These are phyloP conservation scores for Tolypocladium ophioglossoides DNA, from an alignment of 2,329 filamentous ascomycete species.

Conservation along the genomic window DNA sequence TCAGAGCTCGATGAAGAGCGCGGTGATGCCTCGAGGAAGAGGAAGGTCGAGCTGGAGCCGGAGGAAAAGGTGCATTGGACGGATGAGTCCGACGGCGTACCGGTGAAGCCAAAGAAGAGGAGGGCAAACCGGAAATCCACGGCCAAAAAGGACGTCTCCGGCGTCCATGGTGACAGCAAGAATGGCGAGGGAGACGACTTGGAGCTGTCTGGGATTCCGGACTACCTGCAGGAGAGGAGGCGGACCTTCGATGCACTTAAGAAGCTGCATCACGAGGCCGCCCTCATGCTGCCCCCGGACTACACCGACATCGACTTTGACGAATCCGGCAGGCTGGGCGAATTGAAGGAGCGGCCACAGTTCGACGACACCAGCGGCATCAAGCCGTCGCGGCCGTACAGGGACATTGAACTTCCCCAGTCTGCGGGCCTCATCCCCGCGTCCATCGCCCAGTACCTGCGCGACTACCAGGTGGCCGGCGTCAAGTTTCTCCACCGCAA, in stretches of 20 bases:
- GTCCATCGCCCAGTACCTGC: slow-evolving; percentile 80
- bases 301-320: slow-evolving; percentile 67
- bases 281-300: slow-evolving; percentile 65
- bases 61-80: slow-evolving; percentile 41
- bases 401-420: slow-evolving; percentile 63
- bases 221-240: slow-evolving; percentile 61
- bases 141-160: slow-evolving; percentile 12
- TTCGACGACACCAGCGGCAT: slow-evolving; percentile 46
- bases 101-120: slow-evolving; percentile 39
- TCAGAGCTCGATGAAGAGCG: slow-evolving; percentile 10
- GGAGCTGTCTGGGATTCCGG: slow-evolving; percentile 53
- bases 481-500: slow-evolving; percentile 76
- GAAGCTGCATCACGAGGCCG: slow-evolving; percentile 51
- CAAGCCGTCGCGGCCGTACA: slow-evolving; percentile 58
- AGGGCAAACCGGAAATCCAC: slow-evolving; percentile 18
- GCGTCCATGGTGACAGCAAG: slow-evolving; percentile 16
- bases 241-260: slow-evolving; percentile 55
- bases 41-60: slow-evolving; percentile 24
- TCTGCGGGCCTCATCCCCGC: slow-evolving; percentile 79
- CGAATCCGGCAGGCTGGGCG: slow-evolving; percentile 19
- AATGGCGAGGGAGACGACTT: slow-evolving; percentile 30
- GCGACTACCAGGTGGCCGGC: slow-evolving; percentile 84
- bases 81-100: slow-evolving; percentile 50
- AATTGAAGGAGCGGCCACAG: slow-evolving; percentile 56
- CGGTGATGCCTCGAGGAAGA: slow-evolving; percentile 15